Base-by-base conservation (phyloP, 768 basidiomycete genomes). In the Hypholoma fasciculare region DNA sequence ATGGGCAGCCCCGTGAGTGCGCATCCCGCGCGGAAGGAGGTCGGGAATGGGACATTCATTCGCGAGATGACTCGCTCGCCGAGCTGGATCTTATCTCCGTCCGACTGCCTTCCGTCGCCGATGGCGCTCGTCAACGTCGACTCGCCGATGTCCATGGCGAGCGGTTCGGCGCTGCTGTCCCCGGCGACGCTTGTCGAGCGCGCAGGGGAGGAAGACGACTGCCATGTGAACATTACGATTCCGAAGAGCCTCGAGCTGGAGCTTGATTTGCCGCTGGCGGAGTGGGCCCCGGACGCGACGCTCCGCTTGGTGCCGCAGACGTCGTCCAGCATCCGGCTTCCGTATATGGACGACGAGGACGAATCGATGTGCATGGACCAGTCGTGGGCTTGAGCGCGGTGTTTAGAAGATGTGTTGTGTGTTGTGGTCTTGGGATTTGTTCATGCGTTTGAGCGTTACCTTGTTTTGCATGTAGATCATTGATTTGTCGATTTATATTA, bases 11-110 rank as follows among this genome's bases (percentile, higher is more conserved):
- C 50, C 39, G 37, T 52, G 37, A 20, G 46, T 17, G 23, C 52
- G n/a, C 20, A 39, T 42, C 59, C 40, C 14, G 38, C 27, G 16
- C 37, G 54, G 38, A 53, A 56, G 23, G 61, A 67, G 19, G 65
- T 61, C 17, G 65, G 67, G 6, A 65, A 62, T 17, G 63, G 56
- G 3, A 66, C 65, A 2, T 70, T 70, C 39, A 63, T 70, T 13
- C 63, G 67, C 16, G 69, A 68, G 37, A 70, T 70, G 69, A 68
- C 65, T 38, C 61, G 61, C 26, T 59, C 65, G 5, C 69, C 69
- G 1, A 65, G 66, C 51, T 70, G 69, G 69, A 65, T 70, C 37
- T 50, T 70, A 27, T 67, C 65, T 37, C 67, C 65, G 17, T 65
- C 69, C 4, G 67, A 68, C 4, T 65, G 57, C 52, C 57, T 70